Conservation (phyloP, 2,329 filamentous ascomycete genomes). For the Blastomyces percursus region DNA sequence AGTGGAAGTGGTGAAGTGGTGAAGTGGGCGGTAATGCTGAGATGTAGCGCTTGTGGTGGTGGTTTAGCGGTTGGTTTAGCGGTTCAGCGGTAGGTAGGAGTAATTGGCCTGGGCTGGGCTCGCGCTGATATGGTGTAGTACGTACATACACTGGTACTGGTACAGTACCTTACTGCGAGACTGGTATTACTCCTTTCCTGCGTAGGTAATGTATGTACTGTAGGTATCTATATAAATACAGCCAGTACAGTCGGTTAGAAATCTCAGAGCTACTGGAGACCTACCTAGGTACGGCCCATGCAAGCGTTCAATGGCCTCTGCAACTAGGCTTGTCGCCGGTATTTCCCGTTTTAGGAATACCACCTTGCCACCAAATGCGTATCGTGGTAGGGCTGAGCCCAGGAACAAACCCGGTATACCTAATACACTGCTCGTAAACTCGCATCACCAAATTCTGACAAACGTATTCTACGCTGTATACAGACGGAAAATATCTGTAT, state of each 20-base stretch:
- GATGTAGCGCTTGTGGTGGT: neutral
- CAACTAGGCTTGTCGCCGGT: neutral
- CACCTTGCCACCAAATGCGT: neutral
- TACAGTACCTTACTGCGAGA: too few species aligned
- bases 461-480: neutral
- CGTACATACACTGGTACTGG: neutral
- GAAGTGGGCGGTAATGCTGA: neutral
- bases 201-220: too few species aligned
- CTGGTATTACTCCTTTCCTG: too few species aligned
- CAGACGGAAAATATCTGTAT: too few species aligned
- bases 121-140: neutral
- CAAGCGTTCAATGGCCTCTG: neutral
- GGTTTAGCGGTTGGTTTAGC: neutral
- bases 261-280: neutral
- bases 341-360: neutral
- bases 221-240: too few species aligned
- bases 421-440: neutral
- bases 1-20: slow-evolving; percentile 5
- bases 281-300: neutral
- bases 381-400: neutral
- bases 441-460: neutral
- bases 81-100: neutral
- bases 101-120: neutral
- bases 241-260: neutral
- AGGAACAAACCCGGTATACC: neutral